A percentile compares a stretch with the other conserved stretches of the same genome.
phyloP scores from a whole-genome alignment of 805 yeast genomes.

The Candida odintsovae region DNA sequence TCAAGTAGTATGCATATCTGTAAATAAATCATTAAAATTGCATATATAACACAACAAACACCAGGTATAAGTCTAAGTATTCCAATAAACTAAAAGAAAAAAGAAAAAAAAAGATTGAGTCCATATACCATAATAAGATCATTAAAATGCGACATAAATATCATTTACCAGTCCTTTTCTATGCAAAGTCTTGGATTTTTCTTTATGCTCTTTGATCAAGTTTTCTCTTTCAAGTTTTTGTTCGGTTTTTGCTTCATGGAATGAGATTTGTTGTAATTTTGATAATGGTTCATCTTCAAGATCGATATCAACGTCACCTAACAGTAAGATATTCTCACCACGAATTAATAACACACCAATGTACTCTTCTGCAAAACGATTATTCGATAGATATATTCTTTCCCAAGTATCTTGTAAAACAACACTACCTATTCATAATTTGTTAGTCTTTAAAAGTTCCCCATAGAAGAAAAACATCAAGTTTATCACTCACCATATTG shows the following conservation, averaged over 20 bases:
- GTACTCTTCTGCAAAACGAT: conserved; percentile 64
- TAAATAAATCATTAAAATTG: background rate
- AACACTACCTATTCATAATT: conserved; percentile 51
- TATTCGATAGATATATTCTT: conserved; percentile 61
- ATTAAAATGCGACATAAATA: background rate
- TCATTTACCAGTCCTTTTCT: conserved; percentile 53
- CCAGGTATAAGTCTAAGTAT: background rate
- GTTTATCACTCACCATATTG: conserved; percentile 53
- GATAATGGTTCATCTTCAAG: conserved; percentile 68
- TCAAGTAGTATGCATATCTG: background rate
- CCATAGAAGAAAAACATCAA: background rate
- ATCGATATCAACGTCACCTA: conserved; percentile 92
- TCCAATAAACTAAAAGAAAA: too few species aligned
- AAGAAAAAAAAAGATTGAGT: conserved; percentile 6
- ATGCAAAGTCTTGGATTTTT: conserved; percentile 42
- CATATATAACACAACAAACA: background rate
- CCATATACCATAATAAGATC: background rate
- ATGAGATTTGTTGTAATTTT: conserved; percentile 52
- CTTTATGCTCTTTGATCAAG: conserved; percentile 36
- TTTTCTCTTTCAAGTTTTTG: conserved; percentile 26
- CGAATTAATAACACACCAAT: conserved; percentile 84
- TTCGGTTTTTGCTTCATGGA: conserved; percentile 50
- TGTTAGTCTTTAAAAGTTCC: background rate
- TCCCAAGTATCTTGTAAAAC: conserved; percentile 90
- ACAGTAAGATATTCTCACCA: conserved; percentile 91